These are phyloP conservation scores for Penicillium flavigenum DNA, from an alignment of 495 filamentous ascomycete species.

Conservation along the genomic window DNA sequence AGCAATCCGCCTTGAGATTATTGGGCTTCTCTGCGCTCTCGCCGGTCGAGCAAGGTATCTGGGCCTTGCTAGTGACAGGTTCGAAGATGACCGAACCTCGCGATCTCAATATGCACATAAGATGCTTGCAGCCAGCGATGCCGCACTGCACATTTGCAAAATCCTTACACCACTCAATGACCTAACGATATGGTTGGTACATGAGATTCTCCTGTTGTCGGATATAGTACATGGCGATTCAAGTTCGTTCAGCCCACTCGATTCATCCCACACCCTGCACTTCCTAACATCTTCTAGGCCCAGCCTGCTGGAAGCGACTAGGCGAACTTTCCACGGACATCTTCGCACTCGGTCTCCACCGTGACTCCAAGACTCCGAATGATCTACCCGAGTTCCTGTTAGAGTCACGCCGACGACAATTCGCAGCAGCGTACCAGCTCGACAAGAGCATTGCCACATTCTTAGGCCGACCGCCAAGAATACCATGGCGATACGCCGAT, in stretches of 20 bases:
- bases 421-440: conserved; percentile 47
- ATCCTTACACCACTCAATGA: conserved; percentile 35
- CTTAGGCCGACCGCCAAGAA: conserved; percentile 52
- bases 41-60: conserved; percentile 31
- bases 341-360: conserved; percentile 57
- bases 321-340: conserved; percentile 38
- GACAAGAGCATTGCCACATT: conserved; percentile 55
- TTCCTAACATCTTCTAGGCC: conserved; percentile 21
- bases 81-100: conserved; percentile 4
- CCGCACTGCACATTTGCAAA: conserved; percentile 31
- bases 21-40: conserved; percentile 30
- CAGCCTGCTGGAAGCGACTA: conserved; percentile 30
- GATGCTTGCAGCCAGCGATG: conserved; percentile 32
- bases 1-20: conserved; percentile 32
- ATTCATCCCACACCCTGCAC: background rate
- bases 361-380: conserved; percentile 37
- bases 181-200: conserved; percentile 32
- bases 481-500: conserved; percentile 50
- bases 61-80: conserved; percentile 23
- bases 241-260: conserved; percentile 23
- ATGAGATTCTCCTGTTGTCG: conserved; percentile 32
- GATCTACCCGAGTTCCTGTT: conserved; percentile 43
- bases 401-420: conserved; percentile 48
- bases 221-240: conserved; percentile 27
- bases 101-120: conserved; percentile 25